Evolutionary conservation across 2,329 filamentous ascomycete genomes (phyloP).

Genomic region (Colletotrichum somersetense): DNA sequence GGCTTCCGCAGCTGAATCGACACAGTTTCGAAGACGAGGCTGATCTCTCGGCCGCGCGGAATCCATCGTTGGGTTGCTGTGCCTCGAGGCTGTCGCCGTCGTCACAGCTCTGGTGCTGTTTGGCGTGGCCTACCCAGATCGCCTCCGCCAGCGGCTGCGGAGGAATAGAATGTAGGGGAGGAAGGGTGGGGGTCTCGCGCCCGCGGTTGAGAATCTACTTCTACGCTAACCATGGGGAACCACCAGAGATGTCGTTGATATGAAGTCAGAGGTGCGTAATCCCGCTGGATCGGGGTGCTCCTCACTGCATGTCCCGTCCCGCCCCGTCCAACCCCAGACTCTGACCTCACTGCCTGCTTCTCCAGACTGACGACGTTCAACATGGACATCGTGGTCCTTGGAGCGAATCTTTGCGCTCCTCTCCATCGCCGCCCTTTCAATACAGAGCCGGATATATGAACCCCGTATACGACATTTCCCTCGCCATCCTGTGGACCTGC

Average conservation of each 20-base stretch:
- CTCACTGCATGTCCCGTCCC: too few species aligned
- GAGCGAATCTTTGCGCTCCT: slow-evolving; percentile 47
- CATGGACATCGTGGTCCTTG: slow-evolving; percentile 49
- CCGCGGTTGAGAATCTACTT: slow-evolving; percentile 48
- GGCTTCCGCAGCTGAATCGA: neutral
- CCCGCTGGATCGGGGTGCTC: neutral
- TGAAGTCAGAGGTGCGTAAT: slow-evolving; percentile 46
- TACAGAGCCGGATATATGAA: slow-evolving; percentile 43
- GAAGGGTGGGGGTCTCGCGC: slow-evolving; percentile 50
- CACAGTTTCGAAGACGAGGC: neutral
- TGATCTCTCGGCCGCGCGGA: neutral
- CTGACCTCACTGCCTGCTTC: neutral
- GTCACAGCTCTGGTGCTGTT: slow-evolving; percentile 42
- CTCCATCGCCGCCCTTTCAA: slow-evolving; percentile 43
- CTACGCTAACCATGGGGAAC: slow-evolving; percentile 49
- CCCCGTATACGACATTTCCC: slow-evolving; percentile 48
- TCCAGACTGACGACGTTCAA: slow-evolving; percentile 48
- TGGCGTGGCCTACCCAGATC: slow-evolving; percentile 44
- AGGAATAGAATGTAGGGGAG: slow-evolving; percentile 45
- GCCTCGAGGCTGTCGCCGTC: slow-evolving; percentile 43
- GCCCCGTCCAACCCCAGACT: too few species aligned
- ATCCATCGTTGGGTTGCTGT: slow-evolving; percentile 27
- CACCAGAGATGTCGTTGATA: slow-evolving; percentile 46
- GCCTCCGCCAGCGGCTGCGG: slow-evolving; percentile 46
- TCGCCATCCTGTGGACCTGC: slow-evolving; percentile 47